phyloP scores from a whole-genome alignment of 83 land plant genomes.

The Larix sibirica region DNA sequence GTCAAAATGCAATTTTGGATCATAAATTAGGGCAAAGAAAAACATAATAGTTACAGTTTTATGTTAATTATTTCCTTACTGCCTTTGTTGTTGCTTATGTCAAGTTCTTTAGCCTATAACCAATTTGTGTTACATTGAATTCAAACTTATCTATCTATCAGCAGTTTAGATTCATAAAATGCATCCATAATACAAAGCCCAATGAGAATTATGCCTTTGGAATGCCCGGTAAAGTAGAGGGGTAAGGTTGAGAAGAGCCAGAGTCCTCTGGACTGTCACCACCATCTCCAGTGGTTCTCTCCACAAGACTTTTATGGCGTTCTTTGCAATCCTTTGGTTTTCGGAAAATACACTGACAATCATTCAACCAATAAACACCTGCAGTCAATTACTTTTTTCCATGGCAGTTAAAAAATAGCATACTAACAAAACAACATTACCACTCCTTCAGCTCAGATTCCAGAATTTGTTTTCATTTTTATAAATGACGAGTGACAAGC shows the following conservation, averaged over 20 bases:
- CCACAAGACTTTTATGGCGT: slow-evolving; percentile 69
- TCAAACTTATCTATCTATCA: neutral
- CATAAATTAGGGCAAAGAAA: neutral
- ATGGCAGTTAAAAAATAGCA: neutral
- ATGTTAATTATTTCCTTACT: neutral
- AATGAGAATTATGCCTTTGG: slow-evolving; percentile 54
- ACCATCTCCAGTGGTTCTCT: slow-evolving; percentile 65
- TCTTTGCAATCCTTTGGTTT: slow-evolving; percentile 81
- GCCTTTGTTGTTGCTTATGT: neutral
- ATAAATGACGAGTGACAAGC: neutral
- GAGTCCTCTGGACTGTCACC: slow-evolving; percentile 86
- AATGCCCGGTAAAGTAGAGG: slow-evolving; percentile 80
- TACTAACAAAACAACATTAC: neutral
- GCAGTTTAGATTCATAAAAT: neutral
- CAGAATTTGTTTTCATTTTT: neutral
- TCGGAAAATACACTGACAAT: slow-evolving; percentile 63
- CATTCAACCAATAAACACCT: neutral
- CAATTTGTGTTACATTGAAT: neutral
- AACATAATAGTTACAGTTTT: neutral
- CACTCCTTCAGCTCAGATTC: neutral
- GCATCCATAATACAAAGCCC: neutral
- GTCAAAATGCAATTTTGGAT: slow-evolving; percentile 1
- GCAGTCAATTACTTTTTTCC: neutral
- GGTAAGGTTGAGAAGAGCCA: slow-evolving; percentile 82
- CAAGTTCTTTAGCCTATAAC: neutral